phyloP scores from a whole-genome alignment of 768 basidiomycete species.

The Myochromella boudieri region DNA sequence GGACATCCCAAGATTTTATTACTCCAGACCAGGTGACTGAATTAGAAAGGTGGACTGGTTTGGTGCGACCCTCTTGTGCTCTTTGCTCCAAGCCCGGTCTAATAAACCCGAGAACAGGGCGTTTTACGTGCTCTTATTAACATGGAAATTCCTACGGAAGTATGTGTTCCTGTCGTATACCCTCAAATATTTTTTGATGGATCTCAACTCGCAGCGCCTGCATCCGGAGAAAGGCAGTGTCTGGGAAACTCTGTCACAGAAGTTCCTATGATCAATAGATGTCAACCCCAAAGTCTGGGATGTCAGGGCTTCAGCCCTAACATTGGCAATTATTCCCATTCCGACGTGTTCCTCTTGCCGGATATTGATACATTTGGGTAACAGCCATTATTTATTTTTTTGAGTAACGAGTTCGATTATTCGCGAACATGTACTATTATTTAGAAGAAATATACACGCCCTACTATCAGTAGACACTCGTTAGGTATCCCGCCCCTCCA shows the following conservation, averaged over 20 bases:
- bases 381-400: no score
- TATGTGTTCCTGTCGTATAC: conserved; percentile 30
- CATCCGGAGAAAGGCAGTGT: conserved; percentile 57
- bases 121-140: conserved; percentile 57
- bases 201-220: conserved; percentile 39
- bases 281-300: conserved; percentile 10
- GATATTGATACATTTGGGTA: no score
- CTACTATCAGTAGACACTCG: no score
- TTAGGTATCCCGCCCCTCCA: no score
- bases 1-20: conserved; percentile 72
- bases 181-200: conserved; percentile 10
- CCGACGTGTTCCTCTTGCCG: no score
- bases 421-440: no score
- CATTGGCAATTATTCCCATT: neutral
- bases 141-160: conserved; percentile 48
- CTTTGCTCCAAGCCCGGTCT: conserved; percentile 4
- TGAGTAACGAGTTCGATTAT: no score
- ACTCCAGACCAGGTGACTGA: conserved; percentile 61
- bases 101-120: conserved; percentile 30
- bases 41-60: conserved; percentile 62
- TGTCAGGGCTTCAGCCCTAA: no score
- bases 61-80: conserved; percentile 28
- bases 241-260: conserved; percentile 41
- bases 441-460: no score
- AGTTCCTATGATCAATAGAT: conserved; percentile 6